Base-by-base conservation (phyloP, 2,329 filamentous ascomycete species). In the Claviceps citrina region DNA sequence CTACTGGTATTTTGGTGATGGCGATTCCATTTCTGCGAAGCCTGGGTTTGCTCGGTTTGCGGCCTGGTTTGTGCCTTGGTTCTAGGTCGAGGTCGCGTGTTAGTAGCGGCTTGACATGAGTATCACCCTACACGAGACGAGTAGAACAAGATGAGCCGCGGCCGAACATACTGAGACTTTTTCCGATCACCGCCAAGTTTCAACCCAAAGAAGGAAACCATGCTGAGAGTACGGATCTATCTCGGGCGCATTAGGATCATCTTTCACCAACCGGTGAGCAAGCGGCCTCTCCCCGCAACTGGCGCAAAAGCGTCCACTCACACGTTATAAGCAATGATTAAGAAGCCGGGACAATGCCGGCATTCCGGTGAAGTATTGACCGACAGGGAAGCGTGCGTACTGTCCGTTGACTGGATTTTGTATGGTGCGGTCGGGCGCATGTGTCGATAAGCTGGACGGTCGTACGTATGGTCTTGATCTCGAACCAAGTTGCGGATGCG, bases 141-240 rank as follows among this genome's bases (percentile, higher is more conserved):
- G 10, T 12, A 30, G 9, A 19, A 30, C 19, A 24, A n/a, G 41
- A 6, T 28, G 44, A 55, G 50, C 13, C 19, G 19, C 20, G 24
- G 16, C 4, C 12, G 27, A 41, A 31, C 40, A 18, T 54, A 64
- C 69, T 63, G 54, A n/a, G 59, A 67, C 64, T 70, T 73, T 56
- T 74, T 75, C 59, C 67, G 73, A 45, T 70, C 68, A 48, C 63
- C 62, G 37, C 70, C 68, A 44, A 74, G 60, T 52, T 67, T 73
- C 51, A 76, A 57, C 37, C 71, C 70, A 46, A 75, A 73, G 46
- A 76, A 71, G 2, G 72, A 73, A 18, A 75, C 71, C 72, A 76
- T 75, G n/a, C 25, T 33, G 38, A 31, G 28, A 25, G 9, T 18
- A 28, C n/a, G 20, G 4, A 22, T 24, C 31, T 25, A 10, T 40